Base-by-base conservation (phyloP, 2,329 filamentous ascomycete species). In the Paraphaeosphaeria sporulosa region DNA sequence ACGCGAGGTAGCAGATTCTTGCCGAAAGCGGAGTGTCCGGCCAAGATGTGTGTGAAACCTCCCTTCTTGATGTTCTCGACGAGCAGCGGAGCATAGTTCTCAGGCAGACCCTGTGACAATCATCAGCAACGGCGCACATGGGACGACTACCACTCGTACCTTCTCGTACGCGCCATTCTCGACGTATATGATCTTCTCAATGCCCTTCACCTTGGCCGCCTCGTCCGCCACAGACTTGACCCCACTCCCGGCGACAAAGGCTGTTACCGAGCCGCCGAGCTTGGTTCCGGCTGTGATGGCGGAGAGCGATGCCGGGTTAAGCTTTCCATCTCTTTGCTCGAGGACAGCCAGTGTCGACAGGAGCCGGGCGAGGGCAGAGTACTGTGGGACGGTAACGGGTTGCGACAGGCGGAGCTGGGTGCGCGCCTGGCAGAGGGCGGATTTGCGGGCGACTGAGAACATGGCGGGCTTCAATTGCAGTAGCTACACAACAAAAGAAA, bases 1-100 rank as follows among this genome's bases (percentile, higher is more conserved):
- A 97, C 91, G 64, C 95, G 89, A 42, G 95, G 95, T 80, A 99
- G 84, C 48, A 99, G 79, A 79, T 90, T 96, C 87, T 99, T 99
- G 73, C 95, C 95, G 80, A 99, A 99, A 0, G 95, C 93, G 25
- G 94, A 95, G 82, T 98, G 93, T 57, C 91, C 90, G 42, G 90
- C 91, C 71, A 99, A 86, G 65, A 99, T 87, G 76, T 99, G 95
- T 62, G 94, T 96, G 79, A 93, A 98, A 61, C 90, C 92, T 62
- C 92, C 94, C 77, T 95, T 95, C 83, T 96, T 96, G 80, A 98
- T 94, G 80, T 98, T 99, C 79, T 98, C 94, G 54, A 93, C 91
- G 43, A 99, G 84, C 49, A 99, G 84, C 58, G 93, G 91, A n/a
- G 94, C 95, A 75, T 87, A 98, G 83, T 92, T 97, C 82, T 99